These are phyloP conservation scores for Cadophora gregata DNA, from an alignment of 2,329 filamentous ascomycete species.

Conservation along the genomic window DNA sequence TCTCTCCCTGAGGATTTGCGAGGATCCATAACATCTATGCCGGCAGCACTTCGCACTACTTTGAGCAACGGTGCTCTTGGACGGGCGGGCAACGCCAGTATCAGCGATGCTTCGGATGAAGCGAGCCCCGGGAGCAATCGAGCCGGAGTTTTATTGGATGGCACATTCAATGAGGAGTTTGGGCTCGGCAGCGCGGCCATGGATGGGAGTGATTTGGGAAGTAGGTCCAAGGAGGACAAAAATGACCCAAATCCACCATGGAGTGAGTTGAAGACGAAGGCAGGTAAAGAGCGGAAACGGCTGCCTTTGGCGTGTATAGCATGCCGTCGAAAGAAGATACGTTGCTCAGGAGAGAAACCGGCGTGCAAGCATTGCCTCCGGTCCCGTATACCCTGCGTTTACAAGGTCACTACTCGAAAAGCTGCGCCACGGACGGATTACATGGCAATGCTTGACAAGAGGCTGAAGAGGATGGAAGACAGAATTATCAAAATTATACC, in stretches of 20 bases:
- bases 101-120: constrained; percentile 43
- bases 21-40: constrained; percentile 36
- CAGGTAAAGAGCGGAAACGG: constrained; percentile 93
- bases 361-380: constrained; percentile 95
- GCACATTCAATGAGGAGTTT: constrained; percentile 58
- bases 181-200: constrained; percentile 54
- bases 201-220: constrained; percentile 60
- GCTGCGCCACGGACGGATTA: constrained; percentile 95
- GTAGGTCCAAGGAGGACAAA: constrained; percentile 62
- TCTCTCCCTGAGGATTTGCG: constrained; percentile 36
- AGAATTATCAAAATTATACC: constrained; percentile 95
- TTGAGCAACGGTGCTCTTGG: constrained; percentile 34
- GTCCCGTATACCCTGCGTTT: constrained; percentile 93
- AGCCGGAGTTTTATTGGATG: constrained; percentile 36
- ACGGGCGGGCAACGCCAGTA: constrained; percentile 36
- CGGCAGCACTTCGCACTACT: constrained; percentile 32
- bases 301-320: constrained; percentile 94
- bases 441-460: constrained; percentile 98
- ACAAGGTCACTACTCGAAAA: constrained; percentile 95
- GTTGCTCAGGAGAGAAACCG: constrained; percentile 96
- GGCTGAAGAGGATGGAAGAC: constrained; percentile 96
- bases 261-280: constrained; percentile 88
- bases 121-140: constrained; percentile 43
- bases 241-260: constrained; percentile 67
- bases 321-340: constrained; percentile 95